Base-by-base conservation (phyloP, 2,329 filamentous ascomycete genomes). In the Pseudopithomyces chartarum region DNA sequence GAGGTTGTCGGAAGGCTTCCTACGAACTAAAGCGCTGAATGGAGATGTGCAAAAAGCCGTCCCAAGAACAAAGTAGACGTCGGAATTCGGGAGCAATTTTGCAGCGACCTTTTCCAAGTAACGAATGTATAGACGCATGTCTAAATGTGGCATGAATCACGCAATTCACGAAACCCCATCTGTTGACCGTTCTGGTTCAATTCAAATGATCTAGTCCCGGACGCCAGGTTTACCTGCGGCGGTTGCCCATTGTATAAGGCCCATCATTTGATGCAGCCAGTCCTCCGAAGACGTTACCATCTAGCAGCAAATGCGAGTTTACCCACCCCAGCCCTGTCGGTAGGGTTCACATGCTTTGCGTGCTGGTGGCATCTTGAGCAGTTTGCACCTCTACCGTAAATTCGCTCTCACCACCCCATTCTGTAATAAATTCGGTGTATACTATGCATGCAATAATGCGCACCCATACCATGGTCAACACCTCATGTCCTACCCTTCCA, bases 1-100 rank as follows among this genome's bases (percentile, higher is more conserved):
- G 85, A 87, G 44, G 92, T 97, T 59, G 95, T 99, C 59, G 90
- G 90, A 76, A 87, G 93, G 76, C 85, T 96, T 59, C 80, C 80
- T 42, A 79, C 78, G 50, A 82, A 83, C 67, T 82, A 76, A 39
- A 52, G 29, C 23, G 15, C 17, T 19, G 34, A 17, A 15, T 12
- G 23, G 26, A 23, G 6, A 13, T 29, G 34, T 15, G 49, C 29
- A 46, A 40, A 20, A 44, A 54, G 43, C 50, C 29, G 50, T 51
- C 29, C 29, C 50, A 49, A 52, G 48, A 44, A 43, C 34, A 42
- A 36, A 56, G 43, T 51, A 51, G 38, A 45, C 48, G 38, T 43
- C 46, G 32, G 55, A 57, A 50, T 46, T 54, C 59, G 53, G 55
- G 59, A 60, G 62, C 58, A 58, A 46, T 54, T 58, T 59, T 36